Conservation (phyloP, 2,329 filamentous ascomycete genomes). For the Phialophora chinensis region DNA sequence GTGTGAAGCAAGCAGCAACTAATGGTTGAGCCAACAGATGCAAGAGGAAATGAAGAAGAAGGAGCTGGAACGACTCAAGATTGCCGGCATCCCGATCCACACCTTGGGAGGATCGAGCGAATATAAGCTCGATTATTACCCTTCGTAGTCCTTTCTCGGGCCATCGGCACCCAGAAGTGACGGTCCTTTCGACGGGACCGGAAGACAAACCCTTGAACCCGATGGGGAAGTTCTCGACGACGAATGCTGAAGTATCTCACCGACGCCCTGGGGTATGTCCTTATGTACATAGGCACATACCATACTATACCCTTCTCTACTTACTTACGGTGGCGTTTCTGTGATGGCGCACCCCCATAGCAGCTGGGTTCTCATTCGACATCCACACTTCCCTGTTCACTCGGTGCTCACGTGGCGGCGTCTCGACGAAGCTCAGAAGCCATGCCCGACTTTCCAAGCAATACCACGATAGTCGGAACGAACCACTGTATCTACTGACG, state of each 20-base stretch:
- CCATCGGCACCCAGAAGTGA: not conserved
- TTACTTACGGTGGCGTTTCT: too few species aligned
- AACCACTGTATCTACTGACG: too few species aligned
- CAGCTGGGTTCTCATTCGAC: too few species aligned
- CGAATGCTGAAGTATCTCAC: not conserved
- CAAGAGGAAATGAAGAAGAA: conserved; percentile 20
- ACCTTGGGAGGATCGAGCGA: conserved; percentile 8
- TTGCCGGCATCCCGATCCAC: conserved; percentile 17
- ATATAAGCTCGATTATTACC: conserved; percentile 14
- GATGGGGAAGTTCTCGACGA: not conserved
- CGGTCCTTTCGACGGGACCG: not conserved
- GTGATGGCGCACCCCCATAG: too few species aligned
- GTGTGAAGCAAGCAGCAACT: not conserved
- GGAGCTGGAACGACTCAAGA: conserved; percentile 15
- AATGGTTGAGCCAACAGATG: not conserved
- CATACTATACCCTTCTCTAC: not conserved
- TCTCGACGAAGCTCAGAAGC: too few species aligned
- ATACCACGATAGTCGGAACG: too few species aligned
- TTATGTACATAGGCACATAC: not conserved
- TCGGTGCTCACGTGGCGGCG: too few species aligned
- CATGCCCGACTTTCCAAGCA: too few species aligned
- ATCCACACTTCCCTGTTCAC: too few species aligned
- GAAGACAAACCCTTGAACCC: not conserved
- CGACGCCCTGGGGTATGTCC: not conserved
- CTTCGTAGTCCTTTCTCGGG: not conserved